A percentile compares a stretch with the other conserved stretches of the same genome.
phyloP scores from a whole-genome alignment of 2,329 filamentous ascomycete genomes.

The Paraconiothyrium sp. region DNA sequence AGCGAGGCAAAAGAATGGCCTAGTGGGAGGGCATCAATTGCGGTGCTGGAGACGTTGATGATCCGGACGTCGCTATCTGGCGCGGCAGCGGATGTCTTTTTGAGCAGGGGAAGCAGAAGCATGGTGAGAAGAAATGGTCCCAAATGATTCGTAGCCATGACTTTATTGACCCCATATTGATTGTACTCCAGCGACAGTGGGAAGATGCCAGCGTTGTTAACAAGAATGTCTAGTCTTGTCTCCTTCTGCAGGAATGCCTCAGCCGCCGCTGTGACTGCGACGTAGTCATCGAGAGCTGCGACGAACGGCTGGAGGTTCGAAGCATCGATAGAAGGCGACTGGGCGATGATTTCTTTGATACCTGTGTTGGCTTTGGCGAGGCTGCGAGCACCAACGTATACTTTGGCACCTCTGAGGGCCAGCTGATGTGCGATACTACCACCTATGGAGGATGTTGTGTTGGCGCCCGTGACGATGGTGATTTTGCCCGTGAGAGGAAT shows the following conservation, averaged over 20 bases:
- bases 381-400: conserved; percentile 24
- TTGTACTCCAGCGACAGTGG: conserved; percentile 27
- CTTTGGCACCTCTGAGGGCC: conserved; percentile 24
- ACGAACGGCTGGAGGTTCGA: conserved; percentile 48
- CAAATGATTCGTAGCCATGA: conserved; percentile 50
- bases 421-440: conserved; percentile 21
- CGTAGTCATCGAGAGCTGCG: conserved; percentile 46
- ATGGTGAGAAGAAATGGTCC: conserved; percentile 50
- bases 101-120: conserved; percentile 45
- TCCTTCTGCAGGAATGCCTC: conserved; percentile 49
- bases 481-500: conserved; percentile 16
- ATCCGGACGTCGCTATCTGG: conserved; percentile 52
- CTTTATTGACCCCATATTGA: conserved; percentile 25
- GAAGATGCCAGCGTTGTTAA: conserved; percentile 40
- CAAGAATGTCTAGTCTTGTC: conserved; percentile 52
- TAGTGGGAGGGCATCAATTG: conserved; percentile 13
- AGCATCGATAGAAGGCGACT: conserved; percentile 14
- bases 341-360: conserved; percentile 19
- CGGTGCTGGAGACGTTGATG: conserved; percentile 41
- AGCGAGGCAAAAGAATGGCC: conserved; percentile 2
- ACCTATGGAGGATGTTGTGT: conserved; percentile 17
- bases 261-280: conserved; percentile 50
- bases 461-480: conserved; percentile 25
- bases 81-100: conserved; percentile 37
- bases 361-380: conserved; percentile 17